Conservation (phyloP, 257 asterid genomes). For the Penstemon newberryi region DNA sequence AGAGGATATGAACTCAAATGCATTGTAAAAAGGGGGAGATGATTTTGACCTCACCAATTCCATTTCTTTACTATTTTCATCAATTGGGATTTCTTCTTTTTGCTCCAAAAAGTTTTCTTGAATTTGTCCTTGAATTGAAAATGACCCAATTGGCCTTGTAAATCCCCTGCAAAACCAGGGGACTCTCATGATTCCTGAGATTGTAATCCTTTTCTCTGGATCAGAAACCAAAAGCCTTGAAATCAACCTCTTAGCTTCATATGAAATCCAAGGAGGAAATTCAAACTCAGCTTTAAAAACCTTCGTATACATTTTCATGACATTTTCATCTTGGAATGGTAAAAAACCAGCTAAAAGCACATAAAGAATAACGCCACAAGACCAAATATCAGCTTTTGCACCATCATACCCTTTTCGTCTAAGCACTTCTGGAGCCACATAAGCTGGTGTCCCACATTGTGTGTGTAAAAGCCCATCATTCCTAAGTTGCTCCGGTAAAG, state of each 20-base stretch:
- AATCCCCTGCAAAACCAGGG: constrained; percentile 40
- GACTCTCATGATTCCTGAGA: constrained; percentile 37
- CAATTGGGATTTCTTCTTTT: constrained; percentile 24
- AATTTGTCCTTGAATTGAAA: constrained; percentile 35
- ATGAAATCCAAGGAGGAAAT: constrained; percentile 41
- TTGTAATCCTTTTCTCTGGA: constrained; percentile 38
- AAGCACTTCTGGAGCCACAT: constrained; percentile 44
- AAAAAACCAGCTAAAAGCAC: constrained; percentile 49
- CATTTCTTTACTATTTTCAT: constrained; percentile 20
- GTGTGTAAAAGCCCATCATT: constrained; percentile 44
- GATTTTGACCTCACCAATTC: constrained; percentile 27
- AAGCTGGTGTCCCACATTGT: constrained; percentile 52
- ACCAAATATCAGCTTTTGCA: constrained; percentile 44
- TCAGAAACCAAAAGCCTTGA: constrained; percentile 35
- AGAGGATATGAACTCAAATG: constrained; percentile 44
- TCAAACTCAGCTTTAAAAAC: constrained; percentile 31
- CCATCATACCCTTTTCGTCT: constrained; percentile 41
- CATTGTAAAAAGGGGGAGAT: constrained; percentile 42
- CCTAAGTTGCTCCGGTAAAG: constrained; percentile 31
- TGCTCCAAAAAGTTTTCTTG: constrained; percentile 29
- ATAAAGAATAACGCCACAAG: constrained; percentile 44
- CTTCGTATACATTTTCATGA: constrained; percentile 32
- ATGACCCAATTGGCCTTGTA: constrained; percentile 23
- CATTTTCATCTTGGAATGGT: constrained; percentile 39
- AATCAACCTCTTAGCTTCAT: constrained; percentile 36